Evolutionary conservation across 208 protist genomes (phyloP), one percentile per base, ranked within the genome.

Genomic region (Acanthamoeba rhysodes): DNA sequence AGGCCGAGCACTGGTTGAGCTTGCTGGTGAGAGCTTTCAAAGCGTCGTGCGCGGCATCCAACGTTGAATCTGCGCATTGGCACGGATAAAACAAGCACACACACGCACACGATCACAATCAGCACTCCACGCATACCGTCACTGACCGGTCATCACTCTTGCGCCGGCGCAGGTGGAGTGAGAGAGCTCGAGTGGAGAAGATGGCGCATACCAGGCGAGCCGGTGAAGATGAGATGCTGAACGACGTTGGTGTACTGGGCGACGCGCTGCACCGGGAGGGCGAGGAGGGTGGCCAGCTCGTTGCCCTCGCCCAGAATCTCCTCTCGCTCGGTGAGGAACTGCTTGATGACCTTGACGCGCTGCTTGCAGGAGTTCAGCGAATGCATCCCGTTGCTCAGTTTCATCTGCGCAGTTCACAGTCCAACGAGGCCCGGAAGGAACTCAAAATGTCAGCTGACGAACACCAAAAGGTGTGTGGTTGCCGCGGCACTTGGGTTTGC

Each of bases 301-400:
- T 94, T 94, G 68, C 90, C 90, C 90, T 94, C 90, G 6, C 90
- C 90, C 90, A 94, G 45, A 20, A 80, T 50, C 48, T 94, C 66
- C 64, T 78, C 66, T 8, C 90, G 37, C 68, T 94, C 90, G n/a
- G 37, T 80, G 37, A 94, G 59, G 64, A 94, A 94, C 45, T 94
- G 90, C 64, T 78, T 94, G 64, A 94, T 78, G n/a, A 78, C 90
- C 45, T 94, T 94, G 37, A 62, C 90, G 20, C 85, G 50, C 41
- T 78, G 57, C 64, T 78, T 37, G 66, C 90, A 94, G 12, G 53
- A 62, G 64, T 80, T 78, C 48, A 94, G 90, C 18, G 45, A 53
- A 10, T 94, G 45, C 90, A 94, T 94, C 32, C 22, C 90, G 64
- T 94, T 94, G 59, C 41, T 80, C 41, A 94, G 27, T 32, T 94